Evolutionary conservation across 805 yeast species (phyloP).

Genomic region (Teunomyces cretensis): DNA sequence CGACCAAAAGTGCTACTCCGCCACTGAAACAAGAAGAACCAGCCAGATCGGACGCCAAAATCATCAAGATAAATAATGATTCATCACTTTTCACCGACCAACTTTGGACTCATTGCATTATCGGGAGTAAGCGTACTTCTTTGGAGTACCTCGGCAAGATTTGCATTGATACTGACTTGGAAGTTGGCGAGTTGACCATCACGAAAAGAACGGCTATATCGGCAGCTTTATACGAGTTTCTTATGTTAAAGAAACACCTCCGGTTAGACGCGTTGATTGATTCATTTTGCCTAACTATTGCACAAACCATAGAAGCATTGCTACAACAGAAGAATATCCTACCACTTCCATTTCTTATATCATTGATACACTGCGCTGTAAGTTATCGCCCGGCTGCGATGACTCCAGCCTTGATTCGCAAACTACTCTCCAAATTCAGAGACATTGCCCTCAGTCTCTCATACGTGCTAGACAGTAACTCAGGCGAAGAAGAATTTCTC

Average conservation of each 20-base stretch:
- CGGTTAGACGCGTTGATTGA: constrained; percentile 51
- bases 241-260: constrained; percentile 43
- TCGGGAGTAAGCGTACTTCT: constrained; percentile 34
- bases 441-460: constrained; percentile 18
- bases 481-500: constrained; percentile 25
- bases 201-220: constrained; percentile 31
- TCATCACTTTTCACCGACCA: constrained; percentile 34
- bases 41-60: constrained; percentile 10
- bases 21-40: background rate
- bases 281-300: constrained; percentile 31
- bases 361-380: constrained; percentile 55
- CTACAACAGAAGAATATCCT: constrained; percentile 24
- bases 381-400: constrained; percentile 66
- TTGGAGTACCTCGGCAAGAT: constrained; percentile 32
- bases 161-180: constrained; percentile 23
- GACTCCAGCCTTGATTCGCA: constrained; percentile 27
- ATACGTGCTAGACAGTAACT: constrained; percentile 26
- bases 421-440: constrained; percentile 16
- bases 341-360: constrained; percentile 59
- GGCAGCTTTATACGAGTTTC: constrained; percentile 41
- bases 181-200: constrained; percentile 20
- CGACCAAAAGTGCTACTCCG: constrained; percentile 2
- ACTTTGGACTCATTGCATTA: constrained; percentile 35
- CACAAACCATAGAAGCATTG: constrained; percentile 29
- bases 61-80: constrained; percentile 31